Percentiles rank a stretch among this genome's conserved stretches.
Evolutionary conservation across 306 rosid genomes (phyloP).

Genomic region (Prunus davidiana): DNA sequence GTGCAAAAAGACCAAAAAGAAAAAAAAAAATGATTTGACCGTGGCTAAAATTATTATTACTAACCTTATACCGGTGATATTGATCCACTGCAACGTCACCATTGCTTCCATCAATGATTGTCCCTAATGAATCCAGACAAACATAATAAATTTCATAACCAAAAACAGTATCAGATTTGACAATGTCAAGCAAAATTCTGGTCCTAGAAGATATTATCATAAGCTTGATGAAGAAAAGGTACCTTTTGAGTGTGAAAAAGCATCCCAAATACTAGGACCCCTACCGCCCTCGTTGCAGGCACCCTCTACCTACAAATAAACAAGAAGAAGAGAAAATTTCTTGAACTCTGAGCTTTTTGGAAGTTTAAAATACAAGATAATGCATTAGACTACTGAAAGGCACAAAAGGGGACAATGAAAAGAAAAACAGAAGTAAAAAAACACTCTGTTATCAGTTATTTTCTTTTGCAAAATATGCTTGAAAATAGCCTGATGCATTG

Average conservation of each 20-base stretch:
- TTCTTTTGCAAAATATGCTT: not conserved
- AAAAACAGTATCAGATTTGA: not conserved
- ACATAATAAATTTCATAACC: conserved; percentile 15
- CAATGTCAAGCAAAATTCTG: not conserved
- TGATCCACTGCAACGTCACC: conserved; percentile 92
- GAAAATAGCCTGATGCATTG: too few species aligned
- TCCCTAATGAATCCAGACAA: conserved; percentile 47
- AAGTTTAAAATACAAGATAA: not conserved
- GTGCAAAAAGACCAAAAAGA: conserved; percentile 2
- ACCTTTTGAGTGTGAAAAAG: conserved; percentile 74
- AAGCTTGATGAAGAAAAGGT: conserved; percentile 1
- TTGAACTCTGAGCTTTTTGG: not conserved
- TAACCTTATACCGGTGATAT: conserved; percentile 80
- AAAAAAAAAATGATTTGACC: not conserved
- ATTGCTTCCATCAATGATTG: conserved; percentile 66
- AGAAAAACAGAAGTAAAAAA: too few species aligned
- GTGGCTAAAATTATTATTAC: conserved; percentile 16
- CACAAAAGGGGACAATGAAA: not conserved
- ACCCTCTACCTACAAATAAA: conserved; percentile 75
- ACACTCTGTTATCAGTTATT: not conserved
- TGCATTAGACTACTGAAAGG: not conserved
- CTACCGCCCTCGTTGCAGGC: conserved; percentile 71
- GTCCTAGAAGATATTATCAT: conserved; percentile 1
- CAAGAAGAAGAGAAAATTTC: conserved; percentile 19
- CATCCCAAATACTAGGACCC: conserved; percentile 92